These are phyloP conservation scores for Hypoxylon lenormandii DNA, from an alignment of 495 filamentous ascomycete species.

Conservation along the genomic window DNA sequence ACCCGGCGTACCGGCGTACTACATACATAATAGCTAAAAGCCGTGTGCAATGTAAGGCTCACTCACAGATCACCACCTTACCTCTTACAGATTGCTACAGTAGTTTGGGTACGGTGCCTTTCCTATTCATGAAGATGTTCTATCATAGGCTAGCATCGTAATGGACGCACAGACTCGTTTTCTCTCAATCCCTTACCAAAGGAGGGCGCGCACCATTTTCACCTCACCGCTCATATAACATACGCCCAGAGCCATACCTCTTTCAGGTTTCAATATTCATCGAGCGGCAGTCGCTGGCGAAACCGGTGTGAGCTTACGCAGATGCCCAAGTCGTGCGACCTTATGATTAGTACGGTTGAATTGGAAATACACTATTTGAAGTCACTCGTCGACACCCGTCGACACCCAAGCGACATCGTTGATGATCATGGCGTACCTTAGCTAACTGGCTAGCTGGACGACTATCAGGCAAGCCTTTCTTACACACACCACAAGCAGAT, in stretches of 20 bases:
- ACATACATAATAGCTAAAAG: no score
- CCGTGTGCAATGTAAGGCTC: no score
- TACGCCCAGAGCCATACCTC: slow-evolving; percentile 26
- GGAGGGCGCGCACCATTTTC: slow-evolving; percentile 10
- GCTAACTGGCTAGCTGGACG: no score
- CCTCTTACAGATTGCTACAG: slow-evolving; percentile 4
- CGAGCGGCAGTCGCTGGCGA: slow-evolving; percentile 22
- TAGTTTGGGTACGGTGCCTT: slow-evolving; percentile 15
- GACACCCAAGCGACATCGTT: no score
- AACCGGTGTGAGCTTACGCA: slow-evolving; percentile 41
- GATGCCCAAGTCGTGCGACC: slow-evolving; percentile 35
- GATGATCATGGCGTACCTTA: no score
- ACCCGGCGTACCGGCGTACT: no score
- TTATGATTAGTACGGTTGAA: no score
- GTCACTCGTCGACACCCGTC: no score
- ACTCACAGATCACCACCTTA: no score
- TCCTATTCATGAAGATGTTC: slow-evolving; percentile 1
- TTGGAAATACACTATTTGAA: no score
- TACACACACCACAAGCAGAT: no score
- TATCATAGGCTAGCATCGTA: slow-evolving; percentile 5
- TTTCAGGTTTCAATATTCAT: slow-evolving; percentile 35
- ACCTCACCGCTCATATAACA: slow-evolving; percentile 23
- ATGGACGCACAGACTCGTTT: slow-evolving; percentile 16
- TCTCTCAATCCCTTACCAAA: slow-evolving; percentile 18
- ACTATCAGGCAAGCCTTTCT: no score